Evolutionary conservation across 202 grass and related monocot species (phyloP).

Genomic region (Schoenoplectus triqueter): DNA sequence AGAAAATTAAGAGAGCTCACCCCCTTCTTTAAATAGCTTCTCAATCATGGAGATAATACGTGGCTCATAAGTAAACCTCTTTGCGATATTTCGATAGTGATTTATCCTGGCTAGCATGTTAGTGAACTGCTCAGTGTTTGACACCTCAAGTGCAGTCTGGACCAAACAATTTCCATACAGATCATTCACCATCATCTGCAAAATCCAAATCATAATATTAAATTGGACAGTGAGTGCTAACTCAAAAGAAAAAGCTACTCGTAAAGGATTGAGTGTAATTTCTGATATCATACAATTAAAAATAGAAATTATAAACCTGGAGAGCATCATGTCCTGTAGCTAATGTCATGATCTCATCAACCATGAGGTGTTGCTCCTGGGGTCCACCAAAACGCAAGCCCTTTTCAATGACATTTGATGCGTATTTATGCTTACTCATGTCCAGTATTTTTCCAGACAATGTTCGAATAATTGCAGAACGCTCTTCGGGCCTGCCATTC

Average conservation of each 20-base stretch:
- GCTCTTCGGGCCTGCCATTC: slow-evolving; percentile 43
- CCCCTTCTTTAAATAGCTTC: slow-evolving; percentile 40
- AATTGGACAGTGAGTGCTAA: neutral
- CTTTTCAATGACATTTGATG: slow-evolving; percentile 67
- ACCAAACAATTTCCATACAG: slow-evolving; percentile 51
- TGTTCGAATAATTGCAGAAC: slow-evolving; percentile 37
- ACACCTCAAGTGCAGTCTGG: slow-evolving; percentile 50
- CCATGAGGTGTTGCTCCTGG: slow-evolving; percentile 44
- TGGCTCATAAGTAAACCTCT: slow-evolving; percentile 39
- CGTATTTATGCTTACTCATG: slow-evolving; percentile 56
- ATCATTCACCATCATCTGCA: slow-evolving; percentile 60
- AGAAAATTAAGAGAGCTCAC: slow-evolving; percentile 14
- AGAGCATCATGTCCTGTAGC: neutral
- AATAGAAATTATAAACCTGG: slow-evolving; percentile 33
- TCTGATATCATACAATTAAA: neutral
- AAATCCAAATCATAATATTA: neutral
- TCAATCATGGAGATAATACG: slow-evolving; percentile 40
- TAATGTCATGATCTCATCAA: slow-evolving; percentile 46
- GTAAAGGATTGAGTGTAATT: neutral
- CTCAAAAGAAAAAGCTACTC: neutral
- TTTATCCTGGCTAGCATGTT: slow-evolving; percentile 46
- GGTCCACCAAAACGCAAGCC: slow-evolving; percentile 43
- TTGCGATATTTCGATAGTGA: slow-evolving; percentile 33
- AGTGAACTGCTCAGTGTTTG: slow-evolving; percentile 32
- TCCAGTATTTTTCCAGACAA: slow-evolving; percentile 46